Percentiles rank a stretch among this genome's conserved stretches.
Evolutionary conservation across 2,329 filamentous ascomycete genomes (phyloP).

Genomic region (Claviceps monticola): DNA sequence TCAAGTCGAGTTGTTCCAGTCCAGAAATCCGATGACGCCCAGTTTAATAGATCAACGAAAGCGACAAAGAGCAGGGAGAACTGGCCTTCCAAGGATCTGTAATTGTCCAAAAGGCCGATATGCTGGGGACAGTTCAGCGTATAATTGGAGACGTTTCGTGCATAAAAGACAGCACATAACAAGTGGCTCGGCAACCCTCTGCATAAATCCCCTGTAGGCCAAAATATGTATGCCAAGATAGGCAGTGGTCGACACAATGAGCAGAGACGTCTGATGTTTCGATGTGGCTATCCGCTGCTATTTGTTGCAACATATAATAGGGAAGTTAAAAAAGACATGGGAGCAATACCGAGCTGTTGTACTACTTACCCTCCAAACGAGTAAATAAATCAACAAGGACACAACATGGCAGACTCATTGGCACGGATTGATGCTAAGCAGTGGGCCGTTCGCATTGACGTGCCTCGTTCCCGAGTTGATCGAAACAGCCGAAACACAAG

Average conservation of each 20-base stretch:
- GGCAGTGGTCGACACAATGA: not conserved
- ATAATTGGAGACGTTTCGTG: not conserved
- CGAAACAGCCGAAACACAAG: constrained; percentile 11
- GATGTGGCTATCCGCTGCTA: constrained; percentile 4
- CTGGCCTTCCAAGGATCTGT: not conserved
- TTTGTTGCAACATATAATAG: constrained; percentile 4
- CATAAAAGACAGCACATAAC: not conserved
- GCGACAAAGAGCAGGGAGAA: not conserved
- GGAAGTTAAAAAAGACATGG: not conserved
- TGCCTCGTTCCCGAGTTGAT: constrained; percentile 7
- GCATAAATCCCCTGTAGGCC: not conserved
- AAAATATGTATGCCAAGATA: not conserved
- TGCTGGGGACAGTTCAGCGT: not conserved
- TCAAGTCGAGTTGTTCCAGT: not conserved
- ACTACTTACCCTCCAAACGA: not conserved
- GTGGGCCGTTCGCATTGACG: constrained; percentile 9
- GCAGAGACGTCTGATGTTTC: constrained; percentile 5
- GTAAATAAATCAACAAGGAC: constrained; percentile 1
- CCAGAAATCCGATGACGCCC: not conserved
- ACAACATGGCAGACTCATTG: constrained; percentile 3
- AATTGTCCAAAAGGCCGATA: not conserved
- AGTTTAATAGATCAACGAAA: not conserved
- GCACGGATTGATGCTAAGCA: constrained; percentile 4
- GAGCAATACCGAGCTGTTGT: constrained; percentile 1
- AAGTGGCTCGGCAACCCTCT: constrained; percentile 1